Evolutionary conservation across 1,139 yeast genomes (phyloP).

Genomic region (Casaregolazyma lundiana): DNA sequence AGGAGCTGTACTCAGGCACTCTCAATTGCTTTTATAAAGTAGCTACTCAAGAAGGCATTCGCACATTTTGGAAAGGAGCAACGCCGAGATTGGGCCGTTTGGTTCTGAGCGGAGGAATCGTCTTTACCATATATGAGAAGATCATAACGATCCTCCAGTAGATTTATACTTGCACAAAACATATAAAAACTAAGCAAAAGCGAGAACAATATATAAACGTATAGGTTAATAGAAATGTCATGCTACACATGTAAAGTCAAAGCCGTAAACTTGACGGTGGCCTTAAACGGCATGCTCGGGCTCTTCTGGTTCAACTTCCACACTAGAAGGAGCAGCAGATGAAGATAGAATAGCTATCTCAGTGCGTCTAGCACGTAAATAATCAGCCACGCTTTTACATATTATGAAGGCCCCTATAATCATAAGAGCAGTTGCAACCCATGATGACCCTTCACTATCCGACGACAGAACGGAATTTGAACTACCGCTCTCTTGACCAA

Average conservation of each 20-base stretch:
- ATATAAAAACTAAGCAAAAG: background rate
- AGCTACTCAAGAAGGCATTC: slow-evolving; percentile 82
- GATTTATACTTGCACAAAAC: background rate
- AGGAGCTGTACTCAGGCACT: slow-evolving; percentile 65
- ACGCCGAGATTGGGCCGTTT: slow-evolving; percentile 93
- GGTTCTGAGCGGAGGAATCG: slow-evolving; percentile 91
- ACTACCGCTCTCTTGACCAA: slow-evolving; percentile 2
- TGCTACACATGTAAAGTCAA: no score
- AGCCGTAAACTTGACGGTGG: background rate
- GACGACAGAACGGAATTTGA: slow-evolving; percentile 9
- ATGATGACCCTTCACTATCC: slow-evolving; percentile 16
- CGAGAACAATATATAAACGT: background rate
- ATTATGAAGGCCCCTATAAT: slow-evolving; percentile 65
- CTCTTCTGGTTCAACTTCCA: slow-evolving; percentile 9
- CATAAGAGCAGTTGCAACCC: slow-evolving; percentile 53
- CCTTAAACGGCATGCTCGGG: background rate
- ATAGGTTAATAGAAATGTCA: background rate
- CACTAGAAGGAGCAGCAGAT: background rate
- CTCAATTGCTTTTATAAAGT: slow-evolving; percentile 75
- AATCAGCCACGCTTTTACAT: slow-evolving; percentile 65
- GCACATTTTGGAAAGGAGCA: slow-evolving; percentile 97
- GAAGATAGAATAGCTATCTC: slow-evolving; percentile 50
- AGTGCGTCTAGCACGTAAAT: slow-evolving; percentile 68
- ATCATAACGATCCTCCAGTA: slow-evolving; percentile 55
- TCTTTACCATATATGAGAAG: slow-evolving; percentile 89